Percentiles rank a stretch among this genome's conserved stretches.
Conservation (phyloP, 345 rosid species). For the Balakata baccata region DNA sequence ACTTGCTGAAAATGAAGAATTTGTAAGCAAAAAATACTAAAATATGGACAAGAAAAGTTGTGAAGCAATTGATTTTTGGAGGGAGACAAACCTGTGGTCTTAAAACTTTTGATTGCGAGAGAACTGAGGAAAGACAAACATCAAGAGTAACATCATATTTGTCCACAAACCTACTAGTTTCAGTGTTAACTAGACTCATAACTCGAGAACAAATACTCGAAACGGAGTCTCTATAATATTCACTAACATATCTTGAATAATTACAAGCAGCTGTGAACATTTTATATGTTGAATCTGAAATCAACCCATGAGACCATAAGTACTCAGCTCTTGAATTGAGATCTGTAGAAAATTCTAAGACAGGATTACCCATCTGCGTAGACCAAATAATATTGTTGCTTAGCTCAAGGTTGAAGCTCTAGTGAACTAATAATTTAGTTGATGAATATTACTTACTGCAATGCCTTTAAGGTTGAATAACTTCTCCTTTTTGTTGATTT, state of each 20-base stretch:
- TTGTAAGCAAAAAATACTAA: neutral
- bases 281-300: conserved; percentile 82
- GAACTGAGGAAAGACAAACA: conserved; percentile 75
- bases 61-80: neutral
- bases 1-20: conserved; percentile 9
- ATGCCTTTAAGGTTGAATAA: conserved; percentile 80
- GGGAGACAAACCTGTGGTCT: conserved; percentile 54
- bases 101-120: conserved; percentile 74
- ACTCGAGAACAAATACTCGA: conserved; percentile 68
- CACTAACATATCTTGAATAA: conserved; percentile 85
- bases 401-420: neutral
- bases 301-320: conserved; percentile 97
- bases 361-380: conserved; percentile 86
- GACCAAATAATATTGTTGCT: neutral
- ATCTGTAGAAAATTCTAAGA: conserved; percentile 78
- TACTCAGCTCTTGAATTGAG: conserved; percentile 91
- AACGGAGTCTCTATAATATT: conserved; percentile 72
- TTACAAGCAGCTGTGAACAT: conserved; percentile 84
- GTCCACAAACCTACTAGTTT: conserved; percentile 86
- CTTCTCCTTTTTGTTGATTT: conserved; percentile 60
- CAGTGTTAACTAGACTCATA: conserved; percentile 69
- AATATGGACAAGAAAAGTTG: neutral
- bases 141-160: conserved; percentile 93
- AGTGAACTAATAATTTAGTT: neutral
- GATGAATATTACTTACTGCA: conserved; percentile 53